phyloP scores from a whole-genome alignment of 2,329 filamentous ascomycete genomes.

The Fusarium longipes region DNA sequence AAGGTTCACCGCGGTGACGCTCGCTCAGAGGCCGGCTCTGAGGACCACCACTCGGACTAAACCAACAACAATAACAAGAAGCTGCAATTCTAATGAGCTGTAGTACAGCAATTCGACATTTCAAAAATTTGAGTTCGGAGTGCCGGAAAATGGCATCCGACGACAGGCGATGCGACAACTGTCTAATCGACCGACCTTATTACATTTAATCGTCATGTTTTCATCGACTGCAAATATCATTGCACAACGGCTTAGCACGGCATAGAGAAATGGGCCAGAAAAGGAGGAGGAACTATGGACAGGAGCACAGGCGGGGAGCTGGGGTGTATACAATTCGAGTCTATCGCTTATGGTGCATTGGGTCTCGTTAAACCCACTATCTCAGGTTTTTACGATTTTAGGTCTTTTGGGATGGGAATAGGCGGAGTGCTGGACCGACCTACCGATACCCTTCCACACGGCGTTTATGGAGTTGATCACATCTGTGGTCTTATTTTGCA shows the following conservation, averaged over 20 bases:
- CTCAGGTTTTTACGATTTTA: conserved; percentile 37
- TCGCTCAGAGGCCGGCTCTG: conserved; percentile 71
- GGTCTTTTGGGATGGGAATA: conserved; percentile 35
- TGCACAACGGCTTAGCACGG: conserved; percentile 43
- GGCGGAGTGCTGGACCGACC: conserved; percentile 42
- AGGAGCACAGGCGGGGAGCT: conserved; percentile 31
- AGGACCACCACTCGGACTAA: conserved; percentile 71
- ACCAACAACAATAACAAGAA: conserved; percentile 1
- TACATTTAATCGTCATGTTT: conserved; percentile 36
- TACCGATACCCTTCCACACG: conserved; percentile 46
- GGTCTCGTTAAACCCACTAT: conserved; percentile 25
- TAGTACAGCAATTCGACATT: conserved; percentile 7
- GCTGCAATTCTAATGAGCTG: neutral
- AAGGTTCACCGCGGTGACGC: conserved; percentile 87
- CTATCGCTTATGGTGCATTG: conserved; percentile 46
- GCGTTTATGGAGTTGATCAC: conserved; percentile 42
- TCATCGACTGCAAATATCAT: conserved; percentile 42
- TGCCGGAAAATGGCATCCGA: conserved; percentile 6
- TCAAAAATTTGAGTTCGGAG: conserved; percentile 15
- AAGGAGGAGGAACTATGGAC: conserved; percentile 39
- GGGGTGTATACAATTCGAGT: conserved; percentile 48
- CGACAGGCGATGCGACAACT: conserved; percentile 11
- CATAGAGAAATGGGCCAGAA: conserved; percentile 47
- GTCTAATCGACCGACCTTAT: conserved; percentile 19
- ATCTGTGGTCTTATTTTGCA: conserved; percentile 25